Evolutionary conservation across 805 yeast genomes (phyloP).

Genomic region (Candida pseudofarinosa): DNA sequence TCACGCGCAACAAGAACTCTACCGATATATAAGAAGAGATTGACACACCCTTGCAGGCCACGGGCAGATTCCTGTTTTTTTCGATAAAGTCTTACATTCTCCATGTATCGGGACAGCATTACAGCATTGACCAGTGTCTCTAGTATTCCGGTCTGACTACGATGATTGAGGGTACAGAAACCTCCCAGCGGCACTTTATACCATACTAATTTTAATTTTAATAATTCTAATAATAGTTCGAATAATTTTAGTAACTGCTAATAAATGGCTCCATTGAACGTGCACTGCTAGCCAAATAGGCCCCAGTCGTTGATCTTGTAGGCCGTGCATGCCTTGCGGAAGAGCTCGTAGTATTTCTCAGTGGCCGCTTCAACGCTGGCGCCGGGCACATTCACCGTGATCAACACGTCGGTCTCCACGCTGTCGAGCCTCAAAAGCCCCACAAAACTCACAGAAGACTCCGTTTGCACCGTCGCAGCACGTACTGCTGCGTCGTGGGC

Average conservation of each 20-base stretch:
- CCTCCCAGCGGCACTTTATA: no score
- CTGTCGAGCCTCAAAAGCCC: constrained; percentile 52
- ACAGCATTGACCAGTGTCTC: no score
- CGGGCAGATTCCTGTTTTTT: background rate
- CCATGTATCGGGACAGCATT: no score
- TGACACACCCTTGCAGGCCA: background rate
- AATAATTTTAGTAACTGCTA: no score
- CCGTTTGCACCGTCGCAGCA: constrained; percentile 8
- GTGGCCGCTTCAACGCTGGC: constrained; percentile 8
- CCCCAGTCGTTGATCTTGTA: constrained; percentile 45
- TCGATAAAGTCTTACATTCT: no score
- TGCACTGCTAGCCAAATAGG: no score
- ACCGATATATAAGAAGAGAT: background rate
- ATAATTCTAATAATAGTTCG: no score
- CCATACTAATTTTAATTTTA: no score
- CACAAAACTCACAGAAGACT: constrained; percentile 43
- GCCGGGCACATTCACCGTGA: constrained; percentile 45
- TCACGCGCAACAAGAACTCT: background rate
- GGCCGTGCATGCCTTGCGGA: constrained; percentile 24
- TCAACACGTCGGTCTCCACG: constrained; percentile 55
- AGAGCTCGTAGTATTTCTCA: constrained; percentile 14
- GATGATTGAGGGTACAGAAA: no score
- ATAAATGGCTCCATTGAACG: no score
- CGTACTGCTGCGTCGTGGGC: constrained; percentile 2
- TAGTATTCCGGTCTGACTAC: no score